Conservation (phyloP, 2,329 filamentous ascomycete species). For the Exophiala mesophila region DNA sequence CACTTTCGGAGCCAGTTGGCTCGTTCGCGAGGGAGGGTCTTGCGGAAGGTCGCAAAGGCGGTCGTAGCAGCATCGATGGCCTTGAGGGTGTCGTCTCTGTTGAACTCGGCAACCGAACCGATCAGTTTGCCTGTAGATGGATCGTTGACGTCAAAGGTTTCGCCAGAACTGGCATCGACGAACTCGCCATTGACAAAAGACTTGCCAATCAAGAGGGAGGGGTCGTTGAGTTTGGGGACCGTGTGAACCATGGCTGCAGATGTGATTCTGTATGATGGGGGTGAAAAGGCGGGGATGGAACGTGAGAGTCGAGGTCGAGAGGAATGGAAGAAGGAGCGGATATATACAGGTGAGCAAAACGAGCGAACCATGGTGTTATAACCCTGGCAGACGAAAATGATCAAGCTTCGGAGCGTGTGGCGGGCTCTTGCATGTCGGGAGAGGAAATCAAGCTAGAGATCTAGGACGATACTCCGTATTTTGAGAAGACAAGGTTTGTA, state of each 20-base stretch:
- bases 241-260: slow-evolving; percentile 26
- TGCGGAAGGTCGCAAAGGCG: slow-evolving; percentile 60
- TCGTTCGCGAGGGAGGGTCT: slow-evolving; percentile 57
- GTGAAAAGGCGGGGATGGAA: slow-evolving; percentile 3
- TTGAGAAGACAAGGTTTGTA: too few relatives aligned
- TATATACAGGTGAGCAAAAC: slow-evolving; percentile 8
- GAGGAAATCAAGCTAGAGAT: too few relatives aligned
- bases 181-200: slow-evolving; percentile 90
- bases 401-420: background rate
- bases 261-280: slow-evolving; percentile 16
- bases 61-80: slow-evolving; percentile 79
- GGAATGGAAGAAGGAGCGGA: slow-evolving; percentile 15
- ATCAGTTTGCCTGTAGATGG: slow-evolving; percentile 78
- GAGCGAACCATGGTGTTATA: background rate
- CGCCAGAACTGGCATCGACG: slow-evolving; percentile 75
- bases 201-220: slow-evolving; percentile 77
- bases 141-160: slow-evolving; percentile 88
- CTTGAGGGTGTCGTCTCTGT: slow-evolving; percentile 66
- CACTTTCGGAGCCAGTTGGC: slow-evolving; percentile 60
- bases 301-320: slow-evolving; percentile 16
- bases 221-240: slow-evolving; percentile 59
- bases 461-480: too few relatives aligned
- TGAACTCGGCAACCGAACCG: slow-evolving; percentile 77
- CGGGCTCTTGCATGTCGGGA: too few relatives aligned
- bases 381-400: background rate